A percentile compares a stretch with the other conserved stretches of the same genome.
phyloP scores from a whole-genome alignment of 768 basidiomycete genomes.

The Tricholoma terreum region DNA sequence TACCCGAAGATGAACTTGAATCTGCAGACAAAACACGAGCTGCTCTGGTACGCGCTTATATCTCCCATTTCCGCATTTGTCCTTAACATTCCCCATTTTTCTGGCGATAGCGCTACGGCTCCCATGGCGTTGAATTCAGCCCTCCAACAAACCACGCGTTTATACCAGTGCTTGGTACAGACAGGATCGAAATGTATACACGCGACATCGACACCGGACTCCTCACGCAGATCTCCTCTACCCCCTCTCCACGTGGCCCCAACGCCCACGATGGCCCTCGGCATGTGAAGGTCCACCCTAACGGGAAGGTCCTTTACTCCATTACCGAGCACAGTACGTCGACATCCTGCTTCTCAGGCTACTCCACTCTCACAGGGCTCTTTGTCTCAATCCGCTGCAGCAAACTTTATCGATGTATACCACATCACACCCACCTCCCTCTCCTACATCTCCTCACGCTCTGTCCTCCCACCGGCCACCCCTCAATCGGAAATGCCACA shows the following conservation, averaged over 20 bases:
- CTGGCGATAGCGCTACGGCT: slow-evolving; percentile 41
- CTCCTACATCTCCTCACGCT: slow-evolving; percentile 29
- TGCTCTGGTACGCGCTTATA: slow-evolving; percentile 36
- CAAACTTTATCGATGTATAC: slow-evolving; percentile 46
- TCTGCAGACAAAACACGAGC: slow-evolving; percentile 47
- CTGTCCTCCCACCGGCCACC: slow-evolving; percentile 26
- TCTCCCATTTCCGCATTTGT: not conserved
- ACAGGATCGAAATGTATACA: slow-evolving; percentile 45
- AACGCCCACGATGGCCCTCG: slow-evolving; percentile 44
- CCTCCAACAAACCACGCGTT: slow-evolving; percentile 35
- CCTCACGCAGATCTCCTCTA: slow-evolving; percentile 35
- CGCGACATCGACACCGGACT: slow-evolving; percentile 30
- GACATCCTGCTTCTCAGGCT: not conserved
- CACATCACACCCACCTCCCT: slow-evolving; percentile 31
- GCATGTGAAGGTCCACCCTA: slow-evolving; percentile 51
- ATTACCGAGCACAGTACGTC: slow-evolving; percentile 51
- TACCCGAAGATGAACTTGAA: slow-evolving; percentile 39
- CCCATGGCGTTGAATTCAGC: slow-evolving; percentile 50
- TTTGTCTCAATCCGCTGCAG: slow-evolving; percentile 20
- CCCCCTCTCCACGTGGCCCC: slow-evolving; percentile 36
- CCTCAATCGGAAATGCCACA: slow-evolving; percentile 1
- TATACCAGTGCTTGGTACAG: slow-evolving; percentile 47
- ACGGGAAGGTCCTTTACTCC: slow-evolving; percentile 47
- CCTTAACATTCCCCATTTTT: not conserved
- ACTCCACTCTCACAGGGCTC: not conserved